Conservation (phyloP, 1,284 basidiomycete species). For the Boletus chippewaensis region DNA sequence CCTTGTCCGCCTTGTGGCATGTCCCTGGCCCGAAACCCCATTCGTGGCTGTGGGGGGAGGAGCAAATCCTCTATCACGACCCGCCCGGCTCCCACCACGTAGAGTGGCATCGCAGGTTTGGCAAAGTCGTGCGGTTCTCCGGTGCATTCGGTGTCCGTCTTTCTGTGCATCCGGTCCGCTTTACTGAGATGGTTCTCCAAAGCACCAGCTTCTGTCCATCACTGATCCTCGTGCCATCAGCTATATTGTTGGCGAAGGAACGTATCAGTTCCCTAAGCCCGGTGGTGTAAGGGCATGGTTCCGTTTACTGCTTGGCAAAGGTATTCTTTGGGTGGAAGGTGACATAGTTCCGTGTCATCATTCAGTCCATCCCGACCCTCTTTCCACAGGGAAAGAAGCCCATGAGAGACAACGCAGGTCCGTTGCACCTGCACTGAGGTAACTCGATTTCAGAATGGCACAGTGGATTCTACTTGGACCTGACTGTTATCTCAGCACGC, state of each 20-base stretch:
- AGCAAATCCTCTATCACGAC: slow-evolving; percentile 45
- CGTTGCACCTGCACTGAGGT: slow-evolving; percentile 52
- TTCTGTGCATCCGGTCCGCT: slow-evolving; percentile 1
- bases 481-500: slow-evolving; percentile 34
- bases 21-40: slow-evolving; percentile 43
- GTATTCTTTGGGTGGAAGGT: slow-evolving; percentile 61
- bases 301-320: slow-evolving; percentile 48
- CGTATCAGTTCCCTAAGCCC: slow-evolving; percentile 53
- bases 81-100: slow-evolving; percentile 44
- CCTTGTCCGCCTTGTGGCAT: slow-evolving; percentile 32
- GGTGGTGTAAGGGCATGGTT: slow-evolving; percentile 56
- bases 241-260: slow-evolving; percentile 45
- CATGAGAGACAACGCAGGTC: slow-evolving; percentile 48
- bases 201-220: slow-evolving; percentile 52
- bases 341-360: not conserved
- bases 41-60: slow-evolving; percentile 53
- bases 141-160: slow-evolving; percentile 47
- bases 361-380: not conserved
- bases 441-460: slow-evolving; percentile 6
- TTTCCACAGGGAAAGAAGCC: slow-evolving; percentile 40
- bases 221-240: slow-evolving; percentile 46
- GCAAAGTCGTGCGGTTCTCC: slow-evolving; percentile 46
- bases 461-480: not conserved
- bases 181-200: slow-evolving; percentile 6
- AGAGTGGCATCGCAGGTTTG: slow-evolving; percentile 46